Evolutionary conservation across 495 filamentous ascomycete species (phyloP).

Genomic region (Aspergillus leporis): DNA sequence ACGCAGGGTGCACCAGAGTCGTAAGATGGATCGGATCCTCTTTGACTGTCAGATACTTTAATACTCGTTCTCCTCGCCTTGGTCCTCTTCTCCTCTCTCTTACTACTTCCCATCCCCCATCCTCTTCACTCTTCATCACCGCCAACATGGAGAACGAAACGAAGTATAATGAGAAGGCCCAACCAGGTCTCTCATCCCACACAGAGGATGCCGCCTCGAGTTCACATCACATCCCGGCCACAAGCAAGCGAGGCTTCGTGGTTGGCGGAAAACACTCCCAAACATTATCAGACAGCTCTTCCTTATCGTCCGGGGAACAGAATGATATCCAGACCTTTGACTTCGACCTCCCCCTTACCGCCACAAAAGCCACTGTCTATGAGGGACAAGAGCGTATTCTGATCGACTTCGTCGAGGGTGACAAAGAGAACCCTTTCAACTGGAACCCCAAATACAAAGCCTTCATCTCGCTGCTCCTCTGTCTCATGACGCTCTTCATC

Average conservation of each 20-base stretch:
- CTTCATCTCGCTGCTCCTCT: constrained; percentile 44
- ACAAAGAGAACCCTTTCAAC: constrained; percentile 50
- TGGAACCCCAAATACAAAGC: constrained; percentile 39
- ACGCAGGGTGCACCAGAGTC: background rate
- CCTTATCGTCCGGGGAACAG: constrained; percentile 18
- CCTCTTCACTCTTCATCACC: constrained; percentile 1
- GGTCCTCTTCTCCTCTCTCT: background rate
- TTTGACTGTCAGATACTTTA: background rate
- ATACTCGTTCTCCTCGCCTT: background rate
- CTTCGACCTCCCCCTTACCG: constrained; percentile 43
- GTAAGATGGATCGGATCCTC: background rate
- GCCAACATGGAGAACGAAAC: constrained; percentile 18
- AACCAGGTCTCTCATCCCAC: constrained; percentile 29
- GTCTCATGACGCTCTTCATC: constrained; percentile 50
- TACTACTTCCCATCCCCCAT: background rate
- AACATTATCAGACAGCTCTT: constrained; percentile 19
- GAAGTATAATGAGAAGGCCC: constrained; percentile 23
- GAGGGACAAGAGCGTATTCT: constrained; percentile 36
- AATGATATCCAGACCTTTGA: constrained; percentile 41
- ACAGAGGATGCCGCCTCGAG: constrained; percentile 25
- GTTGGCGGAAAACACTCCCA: constrained; percentile 38
- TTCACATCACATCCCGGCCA: constrained; percentile 6
- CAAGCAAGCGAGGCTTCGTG: constrained; percentile 28
- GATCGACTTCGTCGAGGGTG: constrained; percentile 39
- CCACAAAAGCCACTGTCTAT: constrained; percentile 31